Conservation (phyloP, 306 rosid species). For the Vigna radiata region DNA sequence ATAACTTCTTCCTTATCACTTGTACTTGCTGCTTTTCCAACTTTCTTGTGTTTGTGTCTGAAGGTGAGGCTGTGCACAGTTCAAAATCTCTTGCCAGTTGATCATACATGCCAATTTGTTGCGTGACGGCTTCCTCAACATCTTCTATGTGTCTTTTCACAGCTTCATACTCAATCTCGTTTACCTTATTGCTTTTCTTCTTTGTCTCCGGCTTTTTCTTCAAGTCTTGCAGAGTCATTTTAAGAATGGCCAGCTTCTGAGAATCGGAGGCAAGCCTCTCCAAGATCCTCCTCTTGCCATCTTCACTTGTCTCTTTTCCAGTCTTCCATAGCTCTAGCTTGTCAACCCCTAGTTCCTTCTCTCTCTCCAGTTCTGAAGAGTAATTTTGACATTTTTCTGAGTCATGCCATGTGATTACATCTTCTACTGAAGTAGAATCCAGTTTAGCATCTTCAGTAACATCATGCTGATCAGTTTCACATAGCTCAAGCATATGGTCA, state of each 20-base stretch:
- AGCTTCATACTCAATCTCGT: slow-evolving; percentile 65
- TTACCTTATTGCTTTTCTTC: slow-evolving; percentile 60
- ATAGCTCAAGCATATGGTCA: slow-evolving; percentile 74
- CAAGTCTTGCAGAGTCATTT: slow-evolving; percentile 69
- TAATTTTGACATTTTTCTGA: slow-evolving; percentile 43
- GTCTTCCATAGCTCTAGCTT: slow-evolving; percentile 60
- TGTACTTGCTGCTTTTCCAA: slow-evolving; percentile 53
- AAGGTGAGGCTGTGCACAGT: slow-evolving; percentile 55
- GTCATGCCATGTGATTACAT: slow-evolving; percentile 38
- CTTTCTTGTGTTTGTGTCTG: slow-evolving; percentile 51
- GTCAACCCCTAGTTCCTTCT: slow-evolving; percentile 83
- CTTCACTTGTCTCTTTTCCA: slow-evolving; percentile 50
- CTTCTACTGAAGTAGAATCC: slow-evolving; percentile 49
- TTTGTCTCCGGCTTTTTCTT: slow-evolving; percentile 65
- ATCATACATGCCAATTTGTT: slow-evolving; percentile 62
- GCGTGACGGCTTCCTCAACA: slow-evolving; percentile 76
- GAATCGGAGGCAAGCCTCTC: slow-evolving; percentile 83
- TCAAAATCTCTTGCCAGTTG: slow-evolving; percentile 64
- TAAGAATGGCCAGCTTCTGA: slow-evolving; percentile 69
- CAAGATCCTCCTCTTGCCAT: slow-evolving; percentile 61
- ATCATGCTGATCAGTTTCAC: slow-evolving; percentile 67
- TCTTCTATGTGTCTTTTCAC: slow-evolving; percentile 77
- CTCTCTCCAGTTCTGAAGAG: slow-evolving; percentile 64
- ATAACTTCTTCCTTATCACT: slow-evolving; percentile 48
- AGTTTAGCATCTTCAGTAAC: slow-evolving; percentile 42